Base-by-base conservation (phyloP, 768 basidiomycete genomes). In the Lepiota brunneoincarnata region DNA sequence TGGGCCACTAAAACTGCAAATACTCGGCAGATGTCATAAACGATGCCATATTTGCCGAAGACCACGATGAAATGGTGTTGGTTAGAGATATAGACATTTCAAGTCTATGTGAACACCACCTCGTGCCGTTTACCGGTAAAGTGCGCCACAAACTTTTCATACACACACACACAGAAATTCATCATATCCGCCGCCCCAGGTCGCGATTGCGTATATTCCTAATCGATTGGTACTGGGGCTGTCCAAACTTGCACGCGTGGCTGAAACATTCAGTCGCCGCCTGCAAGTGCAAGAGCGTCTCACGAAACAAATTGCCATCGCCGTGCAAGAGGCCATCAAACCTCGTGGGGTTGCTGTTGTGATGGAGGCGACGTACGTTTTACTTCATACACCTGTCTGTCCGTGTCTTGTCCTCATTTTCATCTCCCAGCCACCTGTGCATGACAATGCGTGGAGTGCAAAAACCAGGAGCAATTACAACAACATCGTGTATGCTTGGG, bases 401-500 rank as follows among this genome's bases (percentile, higher is more conserved):
- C 15, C 45, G 14, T 12, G 31, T 18, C 26, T 34, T 38, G 26
- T 46, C 14, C 40, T 46, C 39, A 42, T 18, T 34, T 51, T 44
- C 44, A 51, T 23, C 17, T 38, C 35, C 39, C 64, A 95, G 93
- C 20, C 96, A 98, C 72, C 81, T 98, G 70, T 98, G 96, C 67
- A 99, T 99, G 97, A 94, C 96, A 2, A 98, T 98, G 96, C 89
- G 97, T 58, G 97, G 97, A 50, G 97, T 99, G 7, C 97, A 99
- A 73, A 99, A 99, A 72, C 96, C 96, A 2, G 97, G 97, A 21
- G 81, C 96, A 6, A 83, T 90, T 20, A 99, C 97, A 0, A 89
- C 94, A 41, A 99, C 97, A 5, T 94, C 91, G 4, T 96, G 94
- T 62, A 99, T 99, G 97, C 77, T 98, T 49, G 97, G 97, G 14